These are phyloP conservation scores for Penicillium carneum DNA, from an alignment of 2,329 filamentous ascomycete genomes.

Conservation along the genomic window DNA sequence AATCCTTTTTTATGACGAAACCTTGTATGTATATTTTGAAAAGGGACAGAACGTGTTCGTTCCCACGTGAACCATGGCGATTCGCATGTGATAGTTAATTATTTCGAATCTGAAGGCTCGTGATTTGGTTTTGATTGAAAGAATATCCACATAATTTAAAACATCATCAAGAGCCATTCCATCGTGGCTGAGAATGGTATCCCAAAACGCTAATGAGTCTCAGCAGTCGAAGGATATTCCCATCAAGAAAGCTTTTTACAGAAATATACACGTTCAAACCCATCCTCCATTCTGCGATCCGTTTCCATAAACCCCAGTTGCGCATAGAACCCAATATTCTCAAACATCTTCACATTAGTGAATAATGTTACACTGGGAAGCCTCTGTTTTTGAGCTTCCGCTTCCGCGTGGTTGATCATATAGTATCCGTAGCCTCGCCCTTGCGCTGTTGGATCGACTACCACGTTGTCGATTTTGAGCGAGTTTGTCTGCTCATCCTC, in stretches of 20 bases:
- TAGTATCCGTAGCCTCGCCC: slow-evolving; percentile 30
- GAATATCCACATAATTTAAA: background rate
- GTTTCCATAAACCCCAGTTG: slow-evolving; percentile 33
- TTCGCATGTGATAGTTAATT: slow-evolving; percentile 23
- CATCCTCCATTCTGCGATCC: slow-evolving; percentile 29
- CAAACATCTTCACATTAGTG: slow-evolving; percentile 38
- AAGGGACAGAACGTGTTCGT: background rate
- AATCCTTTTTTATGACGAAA: slow-evolving; percentile 15
- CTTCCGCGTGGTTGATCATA: slow-evolving; percentile 9
- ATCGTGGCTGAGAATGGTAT: background rate
- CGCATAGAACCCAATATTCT: slow-evolving; percentile 32
- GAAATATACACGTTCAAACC: slow-evolving; percentile 35
- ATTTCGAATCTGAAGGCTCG: slow-evolving; percentile 11
- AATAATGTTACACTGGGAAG: slow-evolving; percentile 25
- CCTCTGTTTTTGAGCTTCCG: background rate
- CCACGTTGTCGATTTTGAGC: slow-evolving; percentile 30
- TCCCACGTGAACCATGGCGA: slow-evolving; percentile 7
- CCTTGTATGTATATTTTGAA: slow-evolving; percentile 25
- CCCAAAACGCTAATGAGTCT: background rate
- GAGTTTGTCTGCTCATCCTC: slow-evolving; percentile 5
- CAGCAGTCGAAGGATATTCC: background rate
- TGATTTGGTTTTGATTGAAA: background rate
- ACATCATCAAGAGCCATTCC: background rate
- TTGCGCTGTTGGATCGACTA: slow-evolving; percentile 29
- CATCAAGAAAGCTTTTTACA: slow-evolving; percentile 15